Conservation (phyloP, 1,139 yeast species). For the Sugiyamaella japonica region DNA sequence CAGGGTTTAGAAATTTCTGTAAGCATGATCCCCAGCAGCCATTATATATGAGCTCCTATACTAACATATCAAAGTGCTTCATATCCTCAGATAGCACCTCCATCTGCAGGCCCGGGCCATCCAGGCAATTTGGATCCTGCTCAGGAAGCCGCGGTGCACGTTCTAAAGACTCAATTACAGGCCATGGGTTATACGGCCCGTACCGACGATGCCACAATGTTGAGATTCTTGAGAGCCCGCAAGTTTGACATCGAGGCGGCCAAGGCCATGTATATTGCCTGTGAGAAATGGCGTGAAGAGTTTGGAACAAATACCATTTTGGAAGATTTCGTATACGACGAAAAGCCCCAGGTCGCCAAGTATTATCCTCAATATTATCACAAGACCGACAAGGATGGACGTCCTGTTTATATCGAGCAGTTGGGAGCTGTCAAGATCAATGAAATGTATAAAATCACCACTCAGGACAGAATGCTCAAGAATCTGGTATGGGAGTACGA, state of each 20-base stretch:
- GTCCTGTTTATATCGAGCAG: constrained; percentile 94
- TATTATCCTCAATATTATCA: constrained; percentile 96
- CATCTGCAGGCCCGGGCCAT: constrained; percentile 68
- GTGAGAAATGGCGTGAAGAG: constrained; percentile 90
- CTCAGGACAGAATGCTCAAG: constrained; percentile 93
- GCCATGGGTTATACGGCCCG: constrained; percentile 71
- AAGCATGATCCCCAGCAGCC: constrained; percentile 7
- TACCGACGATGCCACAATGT: constrained; percentile 83
- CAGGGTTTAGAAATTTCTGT: constrained; percentile 16
- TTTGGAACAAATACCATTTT: constrained; percentile 86
- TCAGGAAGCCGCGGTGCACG: constrained; percentile 60
- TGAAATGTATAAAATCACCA: constrained; percentile 90
- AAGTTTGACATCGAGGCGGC: constrained; percentile 84
- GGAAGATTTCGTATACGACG: constrained; percentile 82
- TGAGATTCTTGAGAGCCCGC: constrained; percentile 92
- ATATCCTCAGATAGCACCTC: constrained; percentile 69
- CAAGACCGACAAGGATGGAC: constrained; percentile 94
- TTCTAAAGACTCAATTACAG: constrained; percentile 57
- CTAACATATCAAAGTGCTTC: constrained; percentile 30
- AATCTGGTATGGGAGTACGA: constrained; percentile 98
- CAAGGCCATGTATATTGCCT: constrained; percentile 74
- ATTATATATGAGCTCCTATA: background rate
- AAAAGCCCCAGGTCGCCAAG: constrained; percentile 85
- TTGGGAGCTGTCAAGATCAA: constrained; percentile 85
- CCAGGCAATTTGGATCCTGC: constrained; percentile 76